These are phyloP conservation scores for Calonectria pteridis DNA, from an alignment of 2,329 filamentous ascomycete species.

Conservation along the genomic window DNA sequence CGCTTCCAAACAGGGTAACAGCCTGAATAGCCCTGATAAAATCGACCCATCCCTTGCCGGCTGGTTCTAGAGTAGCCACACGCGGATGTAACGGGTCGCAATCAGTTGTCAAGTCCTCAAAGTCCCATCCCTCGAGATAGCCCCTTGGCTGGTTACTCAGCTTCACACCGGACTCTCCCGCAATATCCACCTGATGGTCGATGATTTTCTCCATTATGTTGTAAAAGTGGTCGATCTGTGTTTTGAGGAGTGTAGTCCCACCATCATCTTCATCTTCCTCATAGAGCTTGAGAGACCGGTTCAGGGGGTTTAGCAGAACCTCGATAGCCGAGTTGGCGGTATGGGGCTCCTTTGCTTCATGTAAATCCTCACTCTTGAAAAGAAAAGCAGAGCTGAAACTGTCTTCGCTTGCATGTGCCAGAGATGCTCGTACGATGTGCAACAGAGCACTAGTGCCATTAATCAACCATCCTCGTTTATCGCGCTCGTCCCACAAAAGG, in stretches of 20 bases:
- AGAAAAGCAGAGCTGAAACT: neutral
- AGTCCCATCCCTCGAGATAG: conserved; percentile 48
- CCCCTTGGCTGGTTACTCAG: conserved; percentile 23
- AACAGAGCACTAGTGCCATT: conserved; percentile 44
- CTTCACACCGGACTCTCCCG: conserved; percentile 22
- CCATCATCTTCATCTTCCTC: neutral
- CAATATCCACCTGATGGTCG: conserved; percentile 36
- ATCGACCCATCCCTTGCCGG: conserved; percentile 40
- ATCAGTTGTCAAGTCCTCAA: conserved; percentile 38
- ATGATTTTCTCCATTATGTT: conserved; percentile 40
- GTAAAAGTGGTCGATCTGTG: conserved; percentile 36
- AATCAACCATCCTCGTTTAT: conserved; percentile 45
- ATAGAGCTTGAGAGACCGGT: neutral
- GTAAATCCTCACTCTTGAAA: neutral
- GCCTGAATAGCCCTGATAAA: conserved; percentile 38
- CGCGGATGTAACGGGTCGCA: conserved; percentile 34
- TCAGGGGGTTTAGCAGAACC: neutral
- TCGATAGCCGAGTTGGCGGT: neutral
- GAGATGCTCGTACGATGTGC: conserved; percentile 39
- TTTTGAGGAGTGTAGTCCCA: conserved; percentile 18
- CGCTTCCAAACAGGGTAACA: conserved; percentile 37
- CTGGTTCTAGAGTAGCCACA: conserved; percentile 26
- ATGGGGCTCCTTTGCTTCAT: neutral
- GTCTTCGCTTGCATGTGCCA: conserved; percentile 5
- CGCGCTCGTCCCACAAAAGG: conserved; percentile 43